Evolutionary conservation across 148 eudicot genomes (phyloP).

Genomic region (Cornus suecica): DNA sequence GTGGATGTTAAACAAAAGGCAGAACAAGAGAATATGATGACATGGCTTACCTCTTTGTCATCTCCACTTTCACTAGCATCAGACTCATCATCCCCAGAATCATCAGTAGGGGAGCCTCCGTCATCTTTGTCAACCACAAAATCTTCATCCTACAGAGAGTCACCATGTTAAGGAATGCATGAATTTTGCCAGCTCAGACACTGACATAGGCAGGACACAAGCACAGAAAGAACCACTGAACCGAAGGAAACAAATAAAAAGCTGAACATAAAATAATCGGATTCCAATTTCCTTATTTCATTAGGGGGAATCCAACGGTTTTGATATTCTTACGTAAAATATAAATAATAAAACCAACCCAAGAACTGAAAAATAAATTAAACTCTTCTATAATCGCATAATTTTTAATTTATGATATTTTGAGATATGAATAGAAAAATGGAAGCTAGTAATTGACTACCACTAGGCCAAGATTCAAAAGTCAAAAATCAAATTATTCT

Average conservation of each 20-base stretch:
- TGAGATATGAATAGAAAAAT: background rate
- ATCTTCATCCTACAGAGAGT: slow-evolving; percentile 72
- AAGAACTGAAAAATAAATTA: too few species aligned
- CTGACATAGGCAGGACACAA: background rate
- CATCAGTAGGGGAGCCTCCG: slow-evolving; percentile 89
- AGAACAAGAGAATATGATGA: background rate
- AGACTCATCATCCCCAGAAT: slow-evolving; percentile 75
- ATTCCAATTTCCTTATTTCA: too few species aligned
- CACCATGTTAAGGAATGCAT: slow-evolving; percentile 9
- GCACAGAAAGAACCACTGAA: background rate
- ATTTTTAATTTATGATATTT: background rate
- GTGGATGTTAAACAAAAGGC: background rate
- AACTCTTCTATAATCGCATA: background rate
- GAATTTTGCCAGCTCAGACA: background rate
- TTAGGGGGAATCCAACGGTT: background rate
- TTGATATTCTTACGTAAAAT: too few species aligned
- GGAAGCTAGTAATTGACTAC: background rate
- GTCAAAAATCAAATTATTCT: background rate
- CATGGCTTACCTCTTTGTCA: slow-evolving; percentile 54
- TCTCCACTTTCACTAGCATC: slow-evolving; percentile 69
- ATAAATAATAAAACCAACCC: background rate
- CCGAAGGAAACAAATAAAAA: background rate
- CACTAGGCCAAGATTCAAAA: background rate
- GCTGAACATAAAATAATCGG: background rate
- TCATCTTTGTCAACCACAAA: slow-evolving; percentile 78